Conservation (phyloP, 2,329 filamentous ascomycete genomes). For the Trichoderma harzianum region DNA sequence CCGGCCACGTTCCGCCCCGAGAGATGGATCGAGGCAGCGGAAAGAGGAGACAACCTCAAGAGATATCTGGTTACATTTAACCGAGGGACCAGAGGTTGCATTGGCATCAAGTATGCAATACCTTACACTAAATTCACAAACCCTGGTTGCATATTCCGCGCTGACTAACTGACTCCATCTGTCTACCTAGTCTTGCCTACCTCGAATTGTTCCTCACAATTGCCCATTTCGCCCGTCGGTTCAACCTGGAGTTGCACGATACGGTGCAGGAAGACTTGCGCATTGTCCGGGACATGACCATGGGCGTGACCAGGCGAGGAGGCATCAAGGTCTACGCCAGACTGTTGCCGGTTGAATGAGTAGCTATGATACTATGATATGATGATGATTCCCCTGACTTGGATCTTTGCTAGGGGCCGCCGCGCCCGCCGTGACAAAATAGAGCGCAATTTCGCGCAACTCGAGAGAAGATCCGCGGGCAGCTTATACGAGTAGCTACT, state of each 20-base stretch:
- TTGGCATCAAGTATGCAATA: slow-evolving; percentile 22
- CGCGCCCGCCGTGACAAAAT: background rate
- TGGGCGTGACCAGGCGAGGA: background rate
- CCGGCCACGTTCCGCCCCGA: slow-evolving; percentile 27
- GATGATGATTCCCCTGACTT: background rate
- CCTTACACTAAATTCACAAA: background rate
- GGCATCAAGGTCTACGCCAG: background rate
- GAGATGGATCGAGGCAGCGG: slow-evolving; percentile 26
- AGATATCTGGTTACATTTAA: slow-evolving; percentile 21
- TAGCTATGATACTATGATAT: background rate
- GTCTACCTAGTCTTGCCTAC: background rate
- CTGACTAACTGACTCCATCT: background rate
- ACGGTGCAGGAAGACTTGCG: slow-evolving; percentile 19
- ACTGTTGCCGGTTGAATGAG: background rate
- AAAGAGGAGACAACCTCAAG: slow-evolving; percentile 16
- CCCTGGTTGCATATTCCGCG: background rate
- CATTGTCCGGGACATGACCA: background rate
- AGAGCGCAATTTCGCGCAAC: background rate
- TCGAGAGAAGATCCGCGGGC: background rate
- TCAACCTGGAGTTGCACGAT: slow-evolving; percentile 23
- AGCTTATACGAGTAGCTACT: background rate
- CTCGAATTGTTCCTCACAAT: slow-evolving; percentile 23
- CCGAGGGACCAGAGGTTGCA: slow-evolving; percentile 23
- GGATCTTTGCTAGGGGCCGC: background rate
- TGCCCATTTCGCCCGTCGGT: slow-evolving; percentile 18